These are phyloP conservation scores for Daldinia grandis DNA, from an alignment of 495 filamentous ascomycete species.

Conservation along the genomic window DNA sequence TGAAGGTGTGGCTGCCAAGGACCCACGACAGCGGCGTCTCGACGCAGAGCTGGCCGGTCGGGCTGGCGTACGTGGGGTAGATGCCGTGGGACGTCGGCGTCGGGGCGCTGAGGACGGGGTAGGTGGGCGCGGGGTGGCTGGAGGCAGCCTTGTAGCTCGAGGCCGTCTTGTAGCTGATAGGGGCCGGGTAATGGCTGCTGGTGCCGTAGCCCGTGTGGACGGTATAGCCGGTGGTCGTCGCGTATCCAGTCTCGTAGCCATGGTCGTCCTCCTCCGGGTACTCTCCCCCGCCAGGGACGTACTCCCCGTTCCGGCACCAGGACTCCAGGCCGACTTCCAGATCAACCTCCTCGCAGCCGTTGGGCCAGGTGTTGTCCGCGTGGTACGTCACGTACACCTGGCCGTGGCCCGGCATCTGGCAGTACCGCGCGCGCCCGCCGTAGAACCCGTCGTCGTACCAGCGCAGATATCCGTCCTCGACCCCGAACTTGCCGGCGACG, in stretches of 20 bases:
- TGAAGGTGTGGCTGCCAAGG: not conserved
- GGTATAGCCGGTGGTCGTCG: not conserved
- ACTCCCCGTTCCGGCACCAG: not conserved
- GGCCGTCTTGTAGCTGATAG: not conserved
- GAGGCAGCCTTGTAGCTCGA: not conserved
- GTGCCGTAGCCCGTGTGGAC: not conserved
- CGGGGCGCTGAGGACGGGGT: not conserved
- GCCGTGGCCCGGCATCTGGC: not conserved
- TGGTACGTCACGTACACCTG: slow-evolving; percentile 28
- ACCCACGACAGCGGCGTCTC: slow-evolving; percentile 9
- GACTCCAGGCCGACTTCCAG: not conserved
- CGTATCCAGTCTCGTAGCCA: not conserved
- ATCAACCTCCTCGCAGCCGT: slow-evolving; percentile 22
- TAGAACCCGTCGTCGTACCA: slow-evolving; percentile 28
- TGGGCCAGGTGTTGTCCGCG: slow-evolving; percentile 12
- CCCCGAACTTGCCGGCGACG: slow-evolving; percentile 11
- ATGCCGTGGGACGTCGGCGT: not conserved
- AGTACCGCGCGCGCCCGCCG: slow-evolving; percentile 23
- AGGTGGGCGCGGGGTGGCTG: not conserved
- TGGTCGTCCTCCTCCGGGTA: not conserved
- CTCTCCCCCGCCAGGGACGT: no score
- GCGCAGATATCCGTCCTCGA: slow-evolving; percentile 17
- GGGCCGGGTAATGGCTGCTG: not conserved
- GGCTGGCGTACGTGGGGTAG: slow-evolving; percentile 4
- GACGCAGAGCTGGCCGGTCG: not conserved